Evolutionary conservation across 1,284 basidiomycete genomes (phyloP).

Genomic region (Rhodotorula sp.): DNA sequence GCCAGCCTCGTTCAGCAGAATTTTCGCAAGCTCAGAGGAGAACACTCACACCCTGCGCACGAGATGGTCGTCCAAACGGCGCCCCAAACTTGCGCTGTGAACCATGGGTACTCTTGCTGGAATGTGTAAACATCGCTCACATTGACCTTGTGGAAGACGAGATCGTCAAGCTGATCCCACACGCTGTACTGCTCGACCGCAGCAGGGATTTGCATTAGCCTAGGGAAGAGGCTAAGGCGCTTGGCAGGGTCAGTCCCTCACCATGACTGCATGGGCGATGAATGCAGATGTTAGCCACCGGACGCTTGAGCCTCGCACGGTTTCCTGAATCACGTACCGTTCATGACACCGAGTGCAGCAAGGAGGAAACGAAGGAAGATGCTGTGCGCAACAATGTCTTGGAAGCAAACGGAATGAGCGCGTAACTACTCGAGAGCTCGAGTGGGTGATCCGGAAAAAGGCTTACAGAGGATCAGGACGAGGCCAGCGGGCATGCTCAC

Average conservation of each 20-base stretch:
- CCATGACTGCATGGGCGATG: too few species aligned
- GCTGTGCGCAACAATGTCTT: constrained; percentile 28
- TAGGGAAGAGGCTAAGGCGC: too few species aligned
- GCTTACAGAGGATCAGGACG: constrained; percentile 19
- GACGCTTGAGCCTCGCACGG: too few species aligned
- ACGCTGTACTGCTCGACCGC: constrained; percentile 18
- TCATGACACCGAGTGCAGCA: constrained; percentile 26
- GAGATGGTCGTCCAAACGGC: constrained; percentile 22
- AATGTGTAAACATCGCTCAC: constrained; percentile 32
- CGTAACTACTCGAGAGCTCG: background rate
- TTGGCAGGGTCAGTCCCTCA: too few species aligned
- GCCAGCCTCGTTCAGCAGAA: too few species aligned
- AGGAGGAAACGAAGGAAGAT: constrained; percentile 28
- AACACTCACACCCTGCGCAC: constrained; percentile 19
- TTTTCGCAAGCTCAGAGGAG: background rate
- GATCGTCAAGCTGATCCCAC: constrained; percentile 33
- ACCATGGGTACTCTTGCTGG: constrained; percentile 23
- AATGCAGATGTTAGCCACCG: too few species aligned
- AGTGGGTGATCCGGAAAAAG: background rate
- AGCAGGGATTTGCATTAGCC: too few species aligned
- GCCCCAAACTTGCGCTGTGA: constrained; percentile 32
- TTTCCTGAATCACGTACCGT: too few species aligned
- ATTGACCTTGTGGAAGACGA: constrained; percentile 29
- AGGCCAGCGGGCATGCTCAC: constrained; percentile 9
- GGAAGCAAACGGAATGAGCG: too few species aligned